These are phyloP conservation scores for Nicotiana otophora DNA, from an alignment of 257 asterid species.

Conservation along the genomic window DNA sequence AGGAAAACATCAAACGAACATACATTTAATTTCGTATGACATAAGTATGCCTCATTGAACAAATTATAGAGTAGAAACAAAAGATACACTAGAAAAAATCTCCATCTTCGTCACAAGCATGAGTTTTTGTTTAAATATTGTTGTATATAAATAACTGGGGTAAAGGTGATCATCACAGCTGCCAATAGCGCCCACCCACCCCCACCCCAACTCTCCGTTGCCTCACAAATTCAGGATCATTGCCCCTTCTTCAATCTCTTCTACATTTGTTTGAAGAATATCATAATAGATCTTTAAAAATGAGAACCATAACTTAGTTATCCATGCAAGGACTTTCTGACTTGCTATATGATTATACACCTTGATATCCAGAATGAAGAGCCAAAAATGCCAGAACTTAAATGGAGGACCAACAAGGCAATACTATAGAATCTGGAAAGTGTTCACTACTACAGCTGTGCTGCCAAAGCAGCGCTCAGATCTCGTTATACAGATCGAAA, in stretches of 20 bases:
- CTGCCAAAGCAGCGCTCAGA: not conserved
- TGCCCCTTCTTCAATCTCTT: slow-evolving; percentile 35
- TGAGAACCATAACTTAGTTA: not conserved
- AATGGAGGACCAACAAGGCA: not conserved
- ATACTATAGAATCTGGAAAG: not conserved
- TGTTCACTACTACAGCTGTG: not conserved
- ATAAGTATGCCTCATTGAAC: not conserved
- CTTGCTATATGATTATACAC: not conserved
- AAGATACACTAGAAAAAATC: not conserved
- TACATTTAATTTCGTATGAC: not conserved
- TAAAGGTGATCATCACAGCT: not conserved
- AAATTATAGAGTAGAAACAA: not conserved
- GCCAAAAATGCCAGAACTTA: not conserved
- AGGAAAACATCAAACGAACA: not conserved
- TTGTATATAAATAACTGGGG: not conserved
- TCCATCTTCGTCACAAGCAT: not conserved
- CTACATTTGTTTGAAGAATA: not conserved
- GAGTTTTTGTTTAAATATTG: not conserved
- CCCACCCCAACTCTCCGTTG: not conserved
- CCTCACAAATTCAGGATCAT: slow-evolving; percentile 14
- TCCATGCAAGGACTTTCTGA: not conserved
- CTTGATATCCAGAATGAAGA: not conserved
- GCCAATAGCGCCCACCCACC: not conserved
- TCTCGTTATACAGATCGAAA: not conserved
- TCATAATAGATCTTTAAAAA: not conserved